Percentiles rank a stretch among this genome's conserved stretches.
These are phyloP conservation scores for Trichoderma sp. DNA, from an alignment of 2,329 filamentous ascomycete genomes.

Conservation along the genomic window DNA sequence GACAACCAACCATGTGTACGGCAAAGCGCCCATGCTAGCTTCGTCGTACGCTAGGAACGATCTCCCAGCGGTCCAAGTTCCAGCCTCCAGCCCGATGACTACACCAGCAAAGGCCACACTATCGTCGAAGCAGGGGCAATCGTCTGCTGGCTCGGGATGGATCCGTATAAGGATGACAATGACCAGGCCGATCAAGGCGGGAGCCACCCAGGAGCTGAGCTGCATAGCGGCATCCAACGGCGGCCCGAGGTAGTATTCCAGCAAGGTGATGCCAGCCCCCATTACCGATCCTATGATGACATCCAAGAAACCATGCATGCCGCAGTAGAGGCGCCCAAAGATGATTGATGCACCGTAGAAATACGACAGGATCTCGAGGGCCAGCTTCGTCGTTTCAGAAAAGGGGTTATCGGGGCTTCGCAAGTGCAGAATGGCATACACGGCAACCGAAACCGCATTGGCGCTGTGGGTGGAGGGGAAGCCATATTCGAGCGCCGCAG, in stretches of 20 bases:
- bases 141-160: conserved; percentile 93
- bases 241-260: conserved; percentile 64
- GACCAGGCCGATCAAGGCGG: conserved; percentile 64
- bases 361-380: conserved; percentile 72
- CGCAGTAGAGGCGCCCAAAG: conserved; percentile 90
- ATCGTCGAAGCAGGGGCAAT: conserved; percentile 96
- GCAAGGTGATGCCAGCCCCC: conserved; percentile 66
- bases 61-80: conserved; percentile 78
- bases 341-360: conserved; percentile 89
- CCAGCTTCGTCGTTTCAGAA: conserved; percentile 59
- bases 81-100: conserved; percentile 80
- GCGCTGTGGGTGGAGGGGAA: conserved; percentile 97
- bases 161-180: conserved; percentile 81
- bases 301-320: conserved; percentile 97
- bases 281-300: conserved; percentile 79
- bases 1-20: conserved; percentile 68
- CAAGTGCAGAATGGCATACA: conserved; percentile 77
- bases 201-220: conserved; percentile 64
- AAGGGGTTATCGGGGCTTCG: conserved; percentile 67
- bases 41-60: conserved; percentile 51
- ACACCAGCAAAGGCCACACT: conserved; percentile 92
- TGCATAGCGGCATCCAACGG: conserved; percentile 73
- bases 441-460: conserved; percentile 91
- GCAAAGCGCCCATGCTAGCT: conserved; percentile 66
- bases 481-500: conserved; percentile 91